Percentiles rank a stretch among this genome's conserved stretches.
Conservation (phyloP, 495 filamentous ascomycete species). For the Aspergillus egyptiacus region DNA sequence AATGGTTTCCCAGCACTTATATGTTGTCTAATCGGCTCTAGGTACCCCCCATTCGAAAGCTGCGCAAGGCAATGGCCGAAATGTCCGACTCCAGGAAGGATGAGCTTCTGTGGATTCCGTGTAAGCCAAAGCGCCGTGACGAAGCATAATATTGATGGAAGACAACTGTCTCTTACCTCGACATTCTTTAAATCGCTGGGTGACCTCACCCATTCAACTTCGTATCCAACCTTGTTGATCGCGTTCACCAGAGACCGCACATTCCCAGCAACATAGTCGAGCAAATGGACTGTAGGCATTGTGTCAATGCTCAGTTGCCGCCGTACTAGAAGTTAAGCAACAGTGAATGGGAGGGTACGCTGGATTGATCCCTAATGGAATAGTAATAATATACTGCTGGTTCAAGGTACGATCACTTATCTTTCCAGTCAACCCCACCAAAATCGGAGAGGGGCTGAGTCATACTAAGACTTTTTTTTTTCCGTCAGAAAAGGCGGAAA, state of each 20-base stretch:
- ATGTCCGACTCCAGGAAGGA: constrained; percentile 93
- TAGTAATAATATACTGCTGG: no score
- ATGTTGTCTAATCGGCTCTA: constrained; percentile 71
- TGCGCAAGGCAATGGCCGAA: constrained; percentile 93
- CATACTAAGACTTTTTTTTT: constrained; percentile 1
- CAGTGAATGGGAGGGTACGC: background rate
- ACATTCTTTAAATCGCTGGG: constrained; percentile 79
- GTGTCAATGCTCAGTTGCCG: background rate
- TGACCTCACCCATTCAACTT: constrained; percentile 83
- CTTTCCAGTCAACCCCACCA: background rate
- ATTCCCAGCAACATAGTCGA: constrained; percentile 86
- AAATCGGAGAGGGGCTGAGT: constrained; percentile 2
- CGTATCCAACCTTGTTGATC: constrained; percentile 88
- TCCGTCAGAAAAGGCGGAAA: background rate
- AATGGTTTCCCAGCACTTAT: constrained; percentile 87
- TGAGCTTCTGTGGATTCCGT: constrained; percentile 58
- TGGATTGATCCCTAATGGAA: background rate
- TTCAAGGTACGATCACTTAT: no score
- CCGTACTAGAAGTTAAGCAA: background rate
- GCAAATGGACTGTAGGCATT: constrained; percentile 88
- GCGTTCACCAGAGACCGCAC: constrained; percentile 93
- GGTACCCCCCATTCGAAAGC: constrained; percentile 69
- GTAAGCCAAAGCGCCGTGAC: background rate
- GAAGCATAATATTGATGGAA: background rate
- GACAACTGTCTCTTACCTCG: constrained; percentile 52